Base-by-base conservation (phyloP, 1,284 basidiomycete genomes). In the Sanguinoderma infundibulare region DNA sequence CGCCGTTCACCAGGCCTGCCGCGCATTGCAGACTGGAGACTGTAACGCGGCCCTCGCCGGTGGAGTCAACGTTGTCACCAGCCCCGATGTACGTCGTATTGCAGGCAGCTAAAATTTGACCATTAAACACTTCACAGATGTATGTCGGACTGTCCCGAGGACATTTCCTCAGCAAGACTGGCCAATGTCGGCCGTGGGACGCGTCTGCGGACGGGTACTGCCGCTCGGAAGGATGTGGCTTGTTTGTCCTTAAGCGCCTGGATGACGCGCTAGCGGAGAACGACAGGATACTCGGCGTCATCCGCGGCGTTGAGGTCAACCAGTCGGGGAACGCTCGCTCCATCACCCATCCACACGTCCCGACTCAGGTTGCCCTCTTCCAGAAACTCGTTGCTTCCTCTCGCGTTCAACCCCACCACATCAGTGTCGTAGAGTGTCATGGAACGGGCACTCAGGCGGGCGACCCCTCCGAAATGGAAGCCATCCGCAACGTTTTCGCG, bases 161-260 rank as follows among this genome's bases (percentile, higher is more conserved):
- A 0, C 88, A 90, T 69, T 90, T 92, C 69, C 76, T 92, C 53
- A 87, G 81, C 67, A 79, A 83, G 0, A 83, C 83, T 0, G 89
- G 89, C 14, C 86, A 89, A 69, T 91, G 88, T 73, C 89, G 84
- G 67, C 75, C 87, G 0, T 92, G 91, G 71, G 89, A 91, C 65
- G 83, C 82, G 1, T 81, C 84, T 1, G 90, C 89, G 0, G 86
- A 91, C 68, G 90, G 90, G 1, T 92, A 92, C 69, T 86, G 83
- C 34, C 84, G 90, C 51, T 75, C 82, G n/a, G 90, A 92, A 70
- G 90, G 90, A 5, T 88, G 87, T 66, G 87, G 83, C 5, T 67
- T 91, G 15, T 91, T 92, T 67, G 82, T 92, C 6, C 74, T 92
- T 26, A 92, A 92, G 73, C 86, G 87, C 14, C 77, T 91, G 20